Base-by-base conservation (phyloP, 495 filamentous ascomycete genomes). In the Lasiosphaeris hirsuta region DNA sequence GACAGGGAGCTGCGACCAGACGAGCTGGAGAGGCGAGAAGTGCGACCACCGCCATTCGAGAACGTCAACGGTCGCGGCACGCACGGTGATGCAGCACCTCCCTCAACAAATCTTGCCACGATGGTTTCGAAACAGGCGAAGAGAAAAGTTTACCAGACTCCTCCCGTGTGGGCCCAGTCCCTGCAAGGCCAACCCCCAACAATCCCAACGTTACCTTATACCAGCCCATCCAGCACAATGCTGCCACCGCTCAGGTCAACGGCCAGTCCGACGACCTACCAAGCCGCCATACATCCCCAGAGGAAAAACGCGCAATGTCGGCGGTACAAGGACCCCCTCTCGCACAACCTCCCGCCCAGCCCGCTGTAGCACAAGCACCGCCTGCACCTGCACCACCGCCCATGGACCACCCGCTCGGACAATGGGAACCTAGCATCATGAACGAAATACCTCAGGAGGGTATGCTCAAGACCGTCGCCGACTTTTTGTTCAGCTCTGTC, bases 341-440 rank as follows among this genome's bases (percentile, higher is more conserved):
- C 11, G 39, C 23, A 30, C 23, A 30, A 30, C 23, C 23, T 30
- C 23, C 39, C 19, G 19, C 51, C 1, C 57, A 55, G 4, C 15
- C 50, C 30, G 55, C 58, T 3, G 19, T 44, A n/a, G 36, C 44
- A 42, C 47, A 47, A 43, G 51, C 59, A 3, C 50, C 50, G 34
- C 55, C 41, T 36, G 38, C 53, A 1, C 40, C 52, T 30, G 8
- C 35, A 10, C 37, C 40, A 9, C 51, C 48, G 18, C 17, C 53
- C 40, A 1, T 8, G 10, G 37, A 51, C 5, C 39, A 63, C 0
- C 10, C 36, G 1, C 18, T 88, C 9, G 85, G 85, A 0, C 79
- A 77, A 1, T 93, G 89, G 89, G 91, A 95, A 60, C 80, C 82
- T 2, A 89, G 80, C 36, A 87, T 96, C 49, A 83, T 81, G 6